Base-by-base conservation (phyloP, 2,329 filamentous ascomycete genomes). In the Talaromyces sp. region DNA sequence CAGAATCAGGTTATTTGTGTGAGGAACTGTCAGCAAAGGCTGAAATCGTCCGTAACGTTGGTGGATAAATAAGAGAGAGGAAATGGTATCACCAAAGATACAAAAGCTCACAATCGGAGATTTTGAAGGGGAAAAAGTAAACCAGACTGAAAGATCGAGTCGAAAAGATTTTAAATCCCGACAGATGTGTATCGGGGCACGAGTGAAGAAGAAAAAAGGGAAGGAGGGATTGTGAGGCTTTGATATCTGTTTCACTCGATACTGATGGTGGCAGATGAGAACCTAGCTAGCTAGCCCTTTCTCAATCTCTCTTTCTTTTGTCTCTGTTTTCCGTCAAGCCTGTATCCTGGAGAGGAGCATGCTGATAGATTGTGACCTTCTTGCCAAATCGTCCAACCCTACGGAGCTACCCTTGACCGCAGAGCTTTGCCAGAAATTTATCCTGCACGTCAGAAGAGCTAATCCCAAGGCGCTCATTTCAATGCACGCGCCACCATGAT, bases 241-340 rank as follows among this genome's bases (percentile, higher is more conserved):
- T 70, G 70, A 71, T 73, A 73, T 71, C 67, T 68, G 66, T 71
- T 72, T 69, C 64, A 63, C 66, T 56, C 54, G 49, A 60, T 58
- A 52, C 54, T 57, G 49, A 39, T 47, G 19, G 47, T 31, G 14
- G 52, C 1, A 57, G 43, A 58, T 19, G 19, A 47, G 61, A 66
- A 31, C 47, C 58, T 65, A 45, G 54, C 47, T 64, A 52, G 52
- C 33, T 66, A 43, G 22, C 56, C 45, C 37, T 33, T 31, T 59
- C 27, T 45, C 31, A 16, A n/a, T 60, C 31, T 64, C 11, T 35
- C 47, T 56, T 16, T 41, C 22, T 39, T 22, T 58, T 43, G 39
- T 56, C 45, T 33, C 43, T 59, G 7, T 60, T 37, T 31, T 49
- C 33, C 52, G 47, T 59, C 45, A 37, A 60, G 50, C 63, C 63